These are phyloP conservation scores for Boletus insuetus DNA, from an alignment of 768 basidiomycete species.

Conservation along the genomic window DNA sequence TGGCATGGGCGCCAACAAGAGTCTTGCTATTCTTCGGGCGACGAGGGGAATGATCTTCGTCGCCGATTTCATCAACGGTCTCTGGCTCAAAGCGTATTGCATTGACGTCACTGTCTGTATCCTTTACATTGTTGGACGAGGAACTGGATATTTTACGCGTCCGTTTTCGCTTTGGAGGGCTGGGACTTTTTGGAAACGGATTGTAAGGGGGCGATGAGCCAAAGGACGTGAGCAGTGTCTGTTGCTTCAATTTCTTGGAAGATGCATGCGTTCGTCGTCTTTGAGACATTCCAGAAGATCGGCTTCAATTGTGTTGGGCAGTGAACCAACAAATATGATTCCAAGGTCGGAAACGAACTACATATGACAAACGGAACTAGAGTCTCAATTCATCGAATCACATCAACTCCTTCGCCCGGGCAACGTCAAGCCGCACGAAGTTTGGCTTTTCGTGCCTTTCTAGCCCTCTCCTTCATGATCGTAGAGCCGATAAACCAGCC, in stretches of 20 bases:
- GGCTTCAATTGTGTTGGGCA: not conserved
- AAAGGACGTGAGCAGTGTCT: conserved; percentile 39
- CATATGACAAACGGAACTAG: too few relatives aligned
- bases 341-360: too few relatives aligned
- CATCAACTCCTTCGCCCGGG: too few relatives aligned
- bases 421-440: conserved; percentile 53
- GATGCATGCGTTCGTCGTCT: conserved; percentile 3
- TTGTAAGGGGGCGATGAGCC: conserved; percentile 27
- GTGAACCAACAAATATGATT: too few relatives aligned
- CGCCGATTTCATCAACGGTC: conserved; percentile 14
- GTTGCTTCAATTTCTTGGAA: conserved; percentile 39
- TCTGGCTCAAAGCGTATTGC: conserved; percentile 50
- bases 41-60: conserved; percentile 26
- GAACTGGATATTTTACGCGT: conserved; percentile 10
- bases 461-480: conserved; percentile 69
- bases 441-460: conserved; percentile 60
- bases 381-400: too few relatives aligned
- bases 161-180: conserved; percentile 16
- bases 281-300: conserved; percentile 2
- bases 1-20: conserved; percentile 12
- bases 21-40: conserved; percentile 21
- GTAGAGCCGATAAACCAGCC: conserved; percentile 79
- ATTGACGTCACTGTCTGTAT: conserved; percentile 45
- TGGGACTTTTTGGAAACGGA: not conserved
- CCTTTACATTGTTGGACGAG: conserved; percentile 15